phyloP scores from a whole-genome alignment of 768 basidiomycete species.

The Amanita fuliginea region DNA sequence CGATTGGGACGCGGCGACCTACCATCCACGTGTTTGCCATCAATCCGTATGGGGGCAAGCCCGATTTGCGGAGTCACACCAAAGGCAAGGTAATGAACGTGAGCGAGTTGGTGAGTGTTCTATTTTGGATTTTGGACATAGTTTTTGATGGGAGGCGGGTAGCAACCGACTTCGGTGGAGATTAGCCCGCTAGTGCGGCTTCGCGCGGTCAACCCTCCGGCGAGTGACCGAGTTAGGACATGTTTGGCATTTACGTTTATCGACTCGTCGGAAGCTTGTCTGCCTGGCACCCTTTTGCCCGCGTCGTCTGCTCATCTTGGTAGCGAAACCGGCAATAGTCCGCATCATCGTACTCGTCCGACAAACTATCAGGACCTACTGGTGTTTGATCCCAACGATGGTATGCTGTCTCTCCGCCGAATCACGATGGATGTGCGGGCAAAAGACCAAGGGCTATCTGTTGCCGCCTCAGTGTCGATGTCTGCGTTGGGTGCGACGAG shows the following conservation, averaged over 20 bases:
- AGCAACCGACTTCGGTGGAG: conserved; percentile 44
- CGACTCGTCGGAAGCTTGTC: conserved; percentile 18
- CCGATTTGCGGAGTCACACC: conserved; percentile 52
- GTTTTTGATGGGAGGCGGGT: conserved; percentile 1
- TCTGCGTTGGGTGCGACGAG: conserved; percentile 33
- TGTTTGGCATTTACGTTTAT: conserved; percentile 53
- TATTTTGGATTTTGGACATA: background rate
- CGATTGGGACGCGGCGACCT: conserved; percentile 50
- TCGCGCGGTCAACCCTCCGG: conserved; percentile 19
- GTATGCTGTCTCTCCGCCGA: conserved; percentile 43
- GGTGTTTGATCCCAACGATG: conserved; percentile 52
- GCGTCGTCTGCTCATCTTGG: conserved; percentile 8
- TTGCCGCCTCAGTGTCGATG: conserved; percentile 18
- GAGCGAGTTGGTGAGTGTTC: conserved; percentile 30
- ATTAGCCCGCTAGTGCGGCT: conserved; percentile 49
- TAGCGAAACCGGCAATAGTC: conserved; percentile 16
- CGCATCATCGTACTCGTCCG: conserved; percentile 20
- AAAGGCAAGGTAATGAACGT: conserved; percentile 47
- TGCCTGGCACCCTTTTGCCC: conserved; percentile 28
- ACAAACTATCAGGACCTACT: conserved; percentile 55
- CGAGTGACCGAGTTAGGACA: conserved; percentile 17
- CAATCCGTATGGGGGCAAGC: conserved; percentile 65
- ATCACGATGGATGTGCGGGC: conserved; percentile 32
- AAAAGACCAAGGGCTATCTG: conserved; percentile 13
- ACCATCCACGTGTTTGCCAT: conserved; percentile 66